Percentiles rank a stretch among this genome's conserved stretches.
Evolutionary conservation across 2,329 filamentous ascomycete genomes (phyloP).

Genomic region (Ophiostoma triangulosporum): DNA sequence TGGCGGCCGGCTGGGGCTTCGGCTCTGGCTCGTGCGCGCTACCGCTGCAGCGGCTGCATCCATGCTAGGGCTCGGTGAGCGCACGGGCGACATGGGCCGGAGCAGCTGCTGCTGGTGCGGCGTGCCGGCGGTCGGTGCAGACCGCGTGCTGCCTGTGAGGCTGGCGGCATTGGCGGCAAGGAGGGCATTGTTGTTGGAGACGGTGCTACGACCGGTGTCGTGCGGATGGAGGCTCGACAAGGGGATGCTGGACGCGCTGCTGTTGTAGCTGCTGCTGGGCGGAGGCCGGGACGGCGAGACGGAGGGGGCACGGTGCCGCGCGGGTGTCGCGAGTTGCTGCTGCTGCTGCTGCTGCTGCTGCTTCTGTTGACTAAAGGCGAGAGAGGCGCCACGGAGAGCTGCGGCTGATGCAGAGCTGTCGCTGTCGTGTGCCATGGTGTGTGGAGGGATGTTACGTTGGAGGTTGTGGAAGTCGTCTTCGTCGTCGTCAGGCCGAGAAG

Average conservation of each 20-base stretch:
- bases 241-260: constrained; percentile 8
- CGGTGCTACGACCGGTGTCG: constrained; percentile 17
- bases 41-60: background rate
- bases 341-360: background rate
- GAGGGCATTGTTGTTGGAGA: constrained; percentile 21
- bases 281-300: constrained; percentile 5
- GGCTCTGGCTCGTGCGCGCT: constrained; percentile 6
- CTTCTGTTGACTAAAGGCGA: constrained; percentile 34
- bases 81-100: background rate
- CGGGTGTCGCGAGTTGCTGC: background rate
- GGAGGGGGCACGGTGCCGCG: constrained; percentile 9
- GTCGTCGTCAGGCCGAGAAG: background rate
- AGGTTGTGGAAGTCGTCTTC: background rate
- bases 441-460: background rate
- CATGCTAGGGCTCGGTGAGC: background rate
- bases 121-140: background rate
- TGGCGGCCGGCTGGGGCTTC: constrained; percentile 1
- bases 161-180: constrained; percentile 30
- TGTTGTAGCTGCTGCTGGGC: background rate
- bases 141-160: background rate
- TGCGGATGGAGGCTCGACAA: background rate
- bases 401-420: constrained; percentile 19
- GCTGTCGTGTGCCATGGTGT: constrained; percentile 13
- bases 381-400: constrained; percentile 37
- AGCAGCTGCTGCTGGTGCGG: background rate